These are phyloP conservation scores for Silene conica DNA, from an alignment of 148 eudicot species.

Conservation along the genomic window DNA sequence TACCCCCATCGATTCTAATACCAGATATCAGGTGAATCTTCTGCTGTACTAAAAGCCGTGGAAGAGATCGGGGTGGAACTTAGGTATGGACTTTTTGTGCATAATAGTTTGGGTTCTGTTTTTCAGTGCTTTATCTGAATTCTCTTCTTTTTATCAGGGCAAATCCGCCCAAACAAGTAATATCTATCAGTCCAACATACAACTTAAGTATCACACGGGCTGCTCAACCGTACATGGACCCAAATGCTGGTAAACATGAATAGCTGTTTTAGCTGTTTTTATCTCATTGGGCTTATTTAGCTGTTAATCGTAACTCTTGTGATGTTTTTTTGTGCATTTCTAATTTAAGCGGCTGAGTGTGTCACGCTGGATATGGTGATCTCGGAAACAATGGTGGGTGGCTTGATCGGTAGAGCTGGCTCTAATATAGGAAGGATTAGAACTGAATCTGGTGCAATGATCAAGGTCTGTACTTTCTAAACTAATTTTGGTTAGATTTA, in stretches of 20 bases:
- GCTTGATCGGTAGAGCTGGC: slow-evolving; percentile 82
- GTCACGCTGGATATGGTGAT: slow-evolving; percentile 62
- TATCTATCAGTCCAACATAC: slow-evolving; percentile 78
- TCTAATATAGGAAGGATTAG: slow-evolving; percentile 86
- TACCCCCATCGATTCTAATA: slow-evolving; percentile 10
- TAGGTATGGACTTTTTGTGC: slow-evolving; percentile 36
- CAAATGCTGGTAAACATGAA: slow-evolving; percentile 60
- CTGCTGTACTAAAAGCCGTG: slow-evolving; percentile 74
- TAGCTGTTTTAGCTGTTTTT: slow-evolving; percentile 18
- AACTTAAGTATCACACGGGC: slow-evolving; percentile 48
- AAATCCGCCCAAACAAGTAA: slow-evolving; percentile 81
- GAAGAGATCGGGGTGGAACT: slow-evolving; percentile 80
- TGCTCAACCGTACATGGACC: slow-evolving; percentile 58
- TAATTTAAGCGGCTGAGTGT: slow-evolving; percentile 69
- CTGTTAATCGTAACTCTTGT: slow-evolving; percentile 18
- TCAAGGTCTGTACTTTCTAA: slow-evolving; percentile 48
- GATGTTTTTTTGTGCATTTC: slow-evolving; percentile 29
- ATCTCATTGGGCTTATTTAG: slow-evolving; percentile 17
- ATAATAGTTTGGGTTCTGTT: not conserved
- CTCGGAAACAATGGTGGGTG: slow-evolving; percentile 79
- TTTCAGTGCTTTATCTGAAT: not conserved
- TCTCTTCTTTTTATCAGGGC: slow-evolving; percentile 39
- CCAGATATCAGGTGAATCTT: slow-evolving; percentile 81
- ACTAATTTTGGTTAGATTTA: slow-evolving; percentile 12
- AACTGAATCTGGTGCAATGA: slow-evolving; percentile 84